Base-by-base conservation (phyloP, 345 rosid species). In the Punica granatum region DNA sequence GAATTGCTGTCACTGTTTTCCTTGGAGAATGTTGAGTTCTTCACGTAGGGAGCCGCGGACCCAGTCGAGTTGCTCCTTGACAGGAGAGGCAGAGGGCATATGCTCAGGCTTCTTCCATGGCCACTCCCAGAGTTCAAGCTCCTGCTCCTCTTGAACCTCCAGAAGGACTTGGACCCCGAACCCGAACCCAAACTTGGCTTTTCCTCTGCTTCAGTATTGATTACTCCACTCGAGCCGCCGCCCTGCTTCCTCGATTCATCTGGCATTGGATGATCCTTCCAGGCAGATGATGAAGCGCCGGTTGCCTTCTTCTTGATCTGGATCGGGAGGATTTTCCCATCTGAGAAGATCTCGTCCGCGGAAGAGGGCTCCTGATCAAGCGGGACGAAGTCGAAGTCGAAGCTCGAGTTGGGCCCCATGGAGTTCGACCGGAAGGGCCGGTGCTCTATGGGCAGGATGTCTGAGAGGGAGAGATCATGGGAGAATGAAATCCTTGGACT, bases 341-440 rank as follows among this genome's bases (percentile, higher is more conserved):
- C 69, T 34, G 63, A 67, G 71, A 73, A 73, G 51, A 73, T 58
- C 54, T 73, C 71, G 18, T 73, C 76, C 8, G 75, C 75, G 8
- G 61, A 37, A 35, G 60, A 67, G 15, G 71, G 62, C 65, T 66
- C 62, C 18, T 37, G 34, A 12, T 61, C 62, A 11, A 48, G 21
- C 30, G 63, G 60, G 31, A 43, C 21, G 37, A 72, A 72, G 16
- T 66, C 75, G 4, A 72, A 72, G 46, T 65, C 75, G 6, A 56
- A 44, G 49, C 67, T 10, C 26, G 67, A 65, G 63, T 37, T 58
- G 41, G 33, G 35, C 19, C 64, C 56, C 1, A 58, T 41, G 25
- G 36, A 63, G 44, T 26, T 56, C 6, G 61, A 56, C 15, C 3
- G 13, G 3, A 25, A 25, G 10, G 31, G 54, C 34, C 23, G 41